Evolutionary conservation across 306 rosid species (phyloP).

Genomic region (Acacia acuminata): DNA sequence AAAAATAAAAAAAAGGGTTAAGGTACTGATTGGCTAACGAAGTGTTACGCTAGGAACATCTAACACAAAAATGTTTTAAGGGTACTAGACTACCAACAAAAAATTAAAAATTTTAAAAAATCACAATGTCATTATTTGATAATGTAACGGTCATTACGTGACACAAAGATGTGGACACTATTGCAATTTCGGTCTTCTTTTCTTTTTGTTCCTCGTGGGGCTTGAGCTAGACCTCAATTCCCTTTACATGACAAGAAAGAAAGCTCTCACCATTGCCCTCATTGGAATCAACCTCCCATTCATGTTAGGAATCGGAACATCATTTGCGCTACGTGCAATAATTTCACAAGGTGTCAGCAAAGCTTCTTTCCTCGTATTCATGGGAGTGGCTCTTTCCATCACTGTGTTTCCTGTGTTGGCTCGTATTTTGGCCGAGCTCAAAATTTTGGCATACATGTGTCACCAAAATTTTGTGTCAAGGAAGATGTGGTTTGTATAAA

Average conservation of each 20-base stretch:
- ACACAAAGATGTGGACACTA: conserved; percentile 39
- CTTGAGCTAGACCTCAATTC: conserved; percentile 50
- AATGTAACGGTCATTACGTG: too few relatives aligned
- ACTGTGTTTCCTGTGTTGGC: conserved; percentile 79
- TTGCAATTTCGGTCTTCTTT: conserved; percentile 75
- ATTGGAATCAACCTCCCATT: conserved; percentile 64
- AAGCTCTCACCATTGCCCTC: too few relatives aligned
- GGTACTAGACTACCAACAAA: too few relatives aligned
- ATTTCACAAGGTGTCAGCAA: conserved; percentile 49
- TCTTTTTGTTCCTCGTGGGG: conserved; percentile 65
- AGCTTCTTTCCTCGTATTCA: conserved; percentile 65
- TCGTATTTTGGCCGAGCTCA: conserved; percentile 72
- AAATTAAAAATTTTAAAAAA: too few relatives aligned
- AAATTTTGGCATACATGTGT: not conserved
- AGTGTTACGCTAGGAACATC: too few relatives aligned
- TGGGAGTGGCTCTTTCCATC: conserved; percentile 74
- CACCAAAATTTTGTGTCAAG: too few relatives aligned
- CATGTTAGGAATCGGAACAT: conserved; percentile 66
- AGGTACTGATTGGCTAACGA: too few relatives aligned
- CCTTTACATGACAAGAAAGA: too few relatives aligned
- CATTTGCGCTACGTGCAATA: conserved; percentile 46
- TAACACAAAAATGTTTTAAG: too few relatives aligned
- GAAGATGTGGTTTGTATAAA: too few relatives aligned
- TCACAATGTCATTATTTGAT: too few relatives aligned
- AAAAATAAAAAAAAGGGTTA: too few relatives aligned